Evolutionary conservation across 2,329 filamentous ascomycete species (phyloP), one percentile per base, ranked within the genome.

Genomic region (Chrysosporium queenslandicum): DNA sequence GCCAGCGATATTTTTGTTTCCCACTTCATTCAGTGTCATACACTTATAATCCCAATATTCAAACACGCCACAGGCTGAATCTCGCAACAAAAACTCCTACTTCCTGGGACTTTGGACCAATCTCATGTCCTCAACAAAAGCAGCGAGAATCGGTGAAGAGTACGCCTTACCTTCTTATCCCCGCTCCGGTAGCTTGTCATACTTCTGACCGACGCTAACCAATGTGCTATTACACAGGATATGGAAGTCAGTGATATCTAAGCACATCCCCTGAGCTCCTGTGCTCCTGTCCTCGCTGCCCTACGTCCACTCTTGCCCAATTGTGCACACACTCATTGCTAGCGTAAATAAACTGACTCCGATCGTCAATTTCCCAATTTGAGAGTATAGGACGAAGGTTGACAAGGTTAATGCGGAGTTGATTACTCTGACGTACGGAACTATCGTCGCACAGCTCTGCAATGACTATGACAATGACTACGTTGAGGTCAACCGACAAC

Each of bases 401-500:
- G 91, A 97, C 72, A 97, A 97, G 72, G 89, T 97, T 74, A 96
- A 96, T 71, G 88, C 92, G 58, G 92, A 98, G 74, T 80, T 98
- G 56, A 91, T 98, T 49, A 96, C 90, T 42, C 79, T 98, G 63
- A 98, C 92, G 29, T 98, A 98, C 69, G 92, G 92, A 65, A 97
- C 92, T 21, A 94, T 98, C 58, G 92, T 98, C 53, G 87, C 89
- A 53, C 91, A 97, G 69, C 77, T 98, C 59, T 97, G 91, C 75
- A 91, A 91, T 69, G 92, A 98, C 74, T 95, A 91, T 67, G 89
- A 96, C 62, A 83, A 81, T 63, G 88, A 97, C 72, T 98, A 98
- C 67, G 76, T 81, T 48, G 89, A 97, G 68, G 91, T 98, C 66
- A 98, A 98, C 74, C 89, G 91, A 69, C 92, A 98, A 69, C 79